Percentiles rank a stretch among this genome's conserved stretches.
Evolutionary conservation across 2,329 filamentous ascomycete genomes (phyloP).

Genomic region (Aotearoamyces nothofagi): DNA sequence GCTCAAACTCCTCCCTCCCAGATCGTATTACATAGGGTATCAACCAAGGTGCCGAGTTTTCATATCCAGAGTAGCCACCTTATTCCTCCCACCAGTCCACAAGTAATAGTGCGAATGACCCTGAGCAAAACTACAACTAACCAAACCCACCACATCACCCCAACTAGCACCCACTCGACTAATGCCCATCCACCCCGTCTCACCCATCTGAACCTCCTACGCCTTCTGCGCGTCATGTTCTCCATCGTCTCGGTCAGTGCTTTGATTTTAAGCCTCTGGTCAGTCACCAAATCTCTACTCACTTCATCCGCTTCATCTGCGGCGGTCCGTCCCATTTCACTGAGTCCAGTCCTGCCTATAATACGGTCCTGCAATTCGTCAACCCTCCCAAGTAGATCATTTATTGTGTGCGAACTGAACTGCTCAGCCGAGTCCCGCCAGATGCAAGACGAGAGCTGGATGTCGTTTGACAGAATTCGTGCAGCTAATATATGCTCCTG

Average conservation of each 20-base stretch:
- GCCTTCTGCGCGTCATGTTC: conserved; percentile 55
- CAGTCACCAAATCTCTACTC: conserved; percentile 58
- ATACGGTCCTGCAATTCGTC: conserved; percentile 27
- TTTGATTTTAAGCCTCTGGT: conserved; percentile 68
- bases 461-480: conserved; percentile 27
- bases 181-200: conserved; percentile 63
- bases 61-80: conserved; percentile 71
- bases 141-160: conserved; percentile 92
- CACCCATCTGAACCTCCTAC: conserved; percentile 55
- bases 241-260: conserved; percentile 66
- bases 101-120: conserved; percentile 45
- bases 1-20: too few relatives aligned
- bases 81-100: conserved; percentile 41
- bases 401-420: conserved; percentile 41
- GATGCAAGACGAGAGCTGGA: conserved; percentile 28
- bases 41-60: too few relatives aligned
- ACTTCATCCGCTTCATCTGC: conserved; percentile 72
- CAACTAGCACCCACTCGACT: conserved; percentile 78
- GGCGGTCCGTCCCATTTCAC: conserved; percentile 45
- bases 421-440: conserved; percentile 42
- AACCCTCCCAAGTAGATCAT: conserved; percentile 28
- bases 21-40: too few relatives aligned
- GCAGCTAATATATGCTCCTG: conserved; percentile 31
- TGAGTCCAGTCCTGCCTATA: conserved; percentile 22
- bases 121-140: conserved; percentile 68